These are phyloP conservation scores for Ormosia semicastrata DNA, from an alignment of 306 rosid genomes.

Conservation along the genomic window DNA sequence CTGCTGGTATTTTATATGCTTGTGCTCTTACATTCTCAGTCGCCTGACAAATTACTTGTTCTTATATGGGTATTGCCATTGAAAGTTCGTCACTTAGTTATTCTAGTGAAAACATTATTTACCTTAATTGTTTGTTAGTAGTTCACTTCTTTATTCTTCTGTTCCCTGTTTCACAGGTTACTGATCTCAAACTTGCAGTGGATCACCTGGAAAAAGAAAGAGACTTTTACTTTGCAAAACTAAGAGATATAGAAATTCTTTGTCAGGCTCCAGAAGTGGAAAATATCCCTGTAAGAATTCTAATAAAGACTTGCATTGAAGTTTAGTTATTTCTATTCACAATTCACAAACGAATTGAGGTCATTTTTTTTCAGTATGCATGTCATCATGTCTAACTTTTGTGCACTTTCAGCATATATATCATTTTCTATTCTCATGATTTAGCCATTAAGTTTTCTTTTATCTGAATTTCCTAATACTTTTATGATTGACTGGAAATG, in stretches of 20 bases:
- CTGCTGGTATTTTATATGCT: neutral
- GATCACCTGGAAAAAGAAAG: conserved; percentile 94
- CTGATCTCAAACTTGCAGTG: conserved; percentile 82
- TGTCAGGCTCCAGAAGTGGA: conserved; percentile 81
- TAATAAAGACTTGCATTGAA: neutral
- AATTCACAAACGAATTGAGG: conserved; percentile 8
- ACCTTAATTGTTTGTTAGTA: neutral
- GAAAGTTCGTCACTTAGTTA: neutral
- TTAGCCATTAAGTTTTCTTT: neutral
- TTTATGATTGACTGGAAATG: neutral
- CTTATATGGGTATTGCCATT: neutral
- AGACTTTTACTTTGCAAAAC: conserved; percentile 91
- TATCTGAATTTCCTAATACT: neutral
- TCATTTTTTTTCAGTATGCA: neutral
- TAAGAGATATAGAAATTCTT: conserved; percentile 91
- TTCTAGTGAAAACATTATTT: neutral
- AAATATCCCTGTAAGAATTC: conserved; percentile 72
- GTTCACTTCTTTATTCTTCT: conserved; percentile 9
- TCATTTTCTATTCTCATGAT: neutral
- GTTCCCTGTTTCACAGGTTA: conserved; percentile 53
- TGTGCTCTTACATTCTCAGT: neutral
- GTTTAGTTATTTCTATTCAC: neutral
- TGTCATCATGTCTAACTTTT: neutral
- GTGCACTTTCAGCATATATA: neutral
- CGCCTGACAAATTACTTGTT: neutral